Conservation (phyloP, 148 eudicot species). For the Dianthus caryophyllus region DNA sequence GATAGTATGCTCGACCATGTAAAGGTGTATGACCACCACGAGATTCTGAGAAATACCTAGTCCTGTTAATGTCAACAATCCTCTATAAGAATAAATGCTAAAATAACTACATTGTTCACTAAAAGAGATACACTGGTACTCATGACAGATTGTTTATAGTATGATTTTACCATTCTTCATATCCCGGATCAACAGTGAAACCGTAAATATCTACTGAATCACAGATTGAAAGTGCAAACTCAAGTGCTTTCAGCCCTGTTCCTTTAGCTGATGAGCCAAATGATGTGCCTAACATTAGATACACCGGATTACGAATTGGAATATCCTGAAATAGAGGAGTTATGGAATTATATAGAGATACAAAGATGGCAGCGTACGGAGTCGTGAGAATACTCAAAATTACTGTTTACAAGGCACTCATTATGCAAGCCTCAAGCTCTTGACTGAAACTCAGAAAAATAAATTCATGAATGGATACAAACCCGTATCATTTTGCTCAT, state of each 20-base stretch:
- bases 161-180: conserved; percentile 81
- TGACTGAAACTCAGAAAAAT: neutral
- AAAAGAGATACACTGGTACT: neutral
- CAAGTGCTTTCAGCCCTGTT: conserved; percentile 98
- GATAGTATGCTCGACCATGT: conserved; percentile 97
- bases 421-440: neutral
- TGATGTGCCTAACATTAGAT: conserved; percentile 94
- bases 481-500: conserved; percentile 99
- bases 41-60: conserved; percentile 95
- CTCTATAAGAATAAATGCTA: neutral
- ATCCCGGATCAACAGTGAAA: conserved; percentile 99
- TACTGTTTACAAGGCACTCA: neutral
- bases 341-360: neutral
- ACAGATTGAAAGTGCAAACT: conserved; percentile 92
- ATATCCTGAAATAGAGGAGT: conserved; percentile 56
- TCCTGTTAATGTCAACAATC: conserved; percentile 49
- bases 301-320: conserved; percentile 86
- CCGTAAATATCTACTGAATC: conserved; percentile 96
- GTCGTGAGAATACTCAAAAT: neutral
- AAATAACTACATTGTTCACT: neutral
- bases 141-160: conserved; percentile 14
- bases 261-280: conserved; percentile 99
- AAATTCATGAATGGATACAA: conserved; percentile 7
- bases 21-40: conserved; percentile 97
- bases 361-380: neutral